Evolutionary conservation across 2,329 filamentous ascomycete genomes (phyloP).

Genomic region (Pyricularia pennisetigena): DNA sequence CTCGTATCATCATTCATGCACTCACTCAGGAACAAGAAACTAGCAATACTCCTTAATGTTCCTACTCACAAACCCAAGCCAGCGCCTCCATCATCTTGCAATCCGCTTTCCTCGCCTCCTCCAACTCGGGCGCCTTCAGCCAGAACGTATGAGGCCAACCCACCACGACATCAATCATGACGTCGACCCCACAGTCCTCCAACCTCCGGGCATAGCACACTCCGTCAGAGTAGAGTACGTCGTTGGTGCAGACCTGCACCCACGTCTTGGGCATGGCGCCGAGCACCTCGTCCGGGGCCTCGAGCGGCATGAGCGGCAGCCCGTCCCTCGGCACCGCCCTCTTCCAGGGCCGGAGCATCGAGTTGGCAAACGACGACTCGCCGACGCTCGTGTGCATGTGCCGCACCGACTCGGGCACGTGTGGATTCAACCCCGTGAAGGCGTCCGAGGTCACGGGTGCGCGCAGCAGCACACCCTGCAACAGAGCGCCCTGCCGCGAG

Average conservation of each 20-base stretch:
- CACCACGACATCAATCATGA: slow-evolving; percentile 29
- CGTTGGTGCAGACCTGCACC: slow-evolving; percentile 40
- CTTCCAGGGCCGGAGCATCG: slow-evolving; percentile 20
- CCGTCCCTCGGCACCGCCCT: slow-evolving; percentile 27
- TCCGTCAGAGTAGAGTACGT: slow-evolving; percentile 40
- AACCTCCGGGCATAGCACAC: slow-evolving; percentile 36
- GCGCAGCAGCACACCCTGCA: slow-evolving; percentile 33
- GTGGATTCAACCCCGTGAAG: slow-evolving; percentile 20
- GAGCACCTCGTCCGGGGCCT: slow-evolving; percentile 20
- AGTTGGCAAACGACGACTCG: slow-evolving; percentile 25
- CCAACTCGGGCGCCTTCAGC: slow-evolving; percentile 32
- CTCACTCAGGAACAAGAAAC: neutral
- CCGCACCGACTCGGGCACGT: slow-evolving; percentile 25
- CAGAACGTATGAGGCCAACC: slow-evolving; percentile 45
- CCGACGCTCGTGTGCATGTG: slow-evolving; percentile 28
- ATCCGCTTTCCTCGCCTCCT: slow-evolving; percentile 29
- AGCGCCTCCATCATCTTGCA: slow-evolving; percentile 29
- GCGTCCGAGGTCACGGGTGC: slow-evolving; percentile 38
- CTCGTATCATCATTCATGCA: neutral
- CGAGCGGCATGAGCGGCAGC: slow-evolving; percentile 29
- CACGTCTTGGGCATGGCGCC: slow-evolving; percentile 28
- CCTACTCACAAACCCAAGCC: slow-evolving; percentile 22
- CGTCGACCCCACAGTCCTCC: slow-evolving; percentile 25
- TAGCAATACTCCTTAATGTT: neutral
- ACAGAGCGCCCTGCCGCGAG: slow-evolving; percentile 14